phyloP scores from a whole-genome alignment of 140 eudicot species.

The Stevia rebaudiana region DNA sequence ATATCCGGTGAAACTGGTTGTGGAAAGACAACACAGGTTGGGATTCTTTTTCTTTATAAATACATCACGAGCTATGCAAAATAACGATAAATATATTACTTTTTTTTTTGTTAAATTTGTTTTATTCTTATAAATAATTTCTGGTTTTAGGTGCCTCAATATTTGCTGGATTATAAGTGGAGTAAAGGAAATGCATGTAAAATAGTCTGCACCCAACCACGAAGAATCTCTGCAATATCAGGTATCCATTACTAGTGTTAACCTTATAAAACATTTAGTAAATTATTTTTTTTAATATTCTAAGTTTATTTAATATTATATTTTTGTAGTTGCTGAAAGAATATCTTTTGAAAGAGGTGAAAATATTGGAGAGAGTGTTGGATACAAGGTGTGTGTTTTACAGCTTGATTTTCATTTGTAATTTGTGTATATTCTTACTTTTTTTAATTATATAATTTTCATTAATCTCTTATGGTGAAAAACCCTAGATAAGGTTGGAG shows the following conservation, averaged over 20 bases:
- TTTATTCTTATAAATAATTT: background rate
- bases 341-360: constrained; percentile 93
- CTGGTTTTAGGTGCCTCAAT: constrained; percentile 75
- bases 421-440: constrained; percentile 10
- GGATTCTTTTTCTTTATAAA: constrained; percentile 6
- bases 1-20: constrained; percentile 98
- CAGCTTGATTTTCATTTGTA: background rate
- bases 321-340: constrained; percentile 79
- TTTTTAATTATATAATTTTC: background rate
- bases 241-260: constrained; percentile 33
- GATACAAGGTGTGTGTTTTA: constrained; percentile 63
- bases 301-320: constrained; percentile 8
- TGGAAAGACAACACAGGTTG: constrained; percentile 96
- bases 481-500: constrained; percentile 78
- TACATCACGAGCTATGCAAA: constrained; percentile 8
- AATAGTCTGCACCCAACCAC: constrained; percentile 89
- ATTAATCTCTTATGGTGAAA: background rate
- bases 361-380: constrained; percentile 75
- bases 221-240: constrained; percentile 89
- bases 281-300: background rate
- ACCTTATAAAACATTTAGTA: background rate
- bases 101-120: background rate
- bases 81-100: background rate
- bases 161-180: constrained; percentile 76
- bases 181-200: constrained; percentile 79